A percentile compares a stretch with the other conserved stretches of the same genome.
phyloP scores from a whole-genome alignment of 1,284 basidiomycete species.

The Tetrapyrgos nigripes region DNA sequence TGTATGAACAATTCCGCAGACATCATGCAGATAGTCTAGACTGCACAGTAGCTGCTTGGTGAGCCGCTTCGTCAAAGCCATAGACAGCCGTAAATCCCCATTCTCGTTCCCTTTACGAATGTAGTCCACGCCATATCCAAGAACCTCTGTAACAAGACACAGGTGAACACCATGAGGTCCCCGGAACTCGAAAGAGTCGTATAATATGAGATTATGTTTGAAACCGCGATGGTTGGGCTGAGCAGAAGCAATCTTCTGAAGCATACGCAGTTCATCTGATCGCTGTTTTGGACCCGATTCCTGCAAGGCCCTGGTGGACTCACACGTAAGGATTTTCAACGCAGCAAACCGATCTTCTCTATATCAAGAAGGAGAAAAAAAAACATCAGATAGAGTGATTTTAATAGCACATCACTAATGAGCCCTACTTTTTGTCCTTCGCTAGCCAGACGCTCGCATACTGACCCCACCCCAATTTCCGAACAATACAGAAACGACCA shows the following conservation, averaged over 20 bases:
- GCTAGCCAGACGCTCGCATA: constrained; percentile 17
- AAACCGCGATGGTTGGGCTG: constrained; percentile 4
- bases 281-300: background rate
- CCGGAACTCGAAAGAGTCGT: constrained; percentile 5
- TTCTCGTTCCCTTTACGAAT: background rate
- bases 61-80: constrained; percentile 6
- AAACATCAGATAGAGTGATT: too few species aligned
- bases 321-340: constrained; percentile 7
- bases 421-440: constrained; percentile 6
- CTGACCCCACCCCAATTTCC: constrained; percentile 16
- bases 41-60: constrained; percentile 3
- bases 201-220: background rate
- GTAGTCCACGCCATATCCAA: constrained; percentile 4
- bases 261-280: constrained; percentile 1
- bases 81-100: constrained; percentile 1
- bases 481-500: constrained; percentile 8
- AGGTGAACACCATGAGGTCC: constrained; percentile 4
- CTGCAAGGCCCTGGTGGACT: background rate
- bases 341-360: constrained; percentile 6
- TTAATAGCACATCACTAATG: background rate
- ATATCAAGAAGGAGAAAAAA: background rate
- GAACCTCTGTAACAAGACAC: constrained; percentile 11
- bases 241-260: constrained; percentile 1
- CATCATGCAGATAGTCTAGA: constrained; percentile 7
- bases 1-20: constrained; percentile 5